Evolutionary conservation across 208 protist species (phyloP), one percentile per base, ranked within the genome.

Genomic region (Crithidia mellificae): DNA sequence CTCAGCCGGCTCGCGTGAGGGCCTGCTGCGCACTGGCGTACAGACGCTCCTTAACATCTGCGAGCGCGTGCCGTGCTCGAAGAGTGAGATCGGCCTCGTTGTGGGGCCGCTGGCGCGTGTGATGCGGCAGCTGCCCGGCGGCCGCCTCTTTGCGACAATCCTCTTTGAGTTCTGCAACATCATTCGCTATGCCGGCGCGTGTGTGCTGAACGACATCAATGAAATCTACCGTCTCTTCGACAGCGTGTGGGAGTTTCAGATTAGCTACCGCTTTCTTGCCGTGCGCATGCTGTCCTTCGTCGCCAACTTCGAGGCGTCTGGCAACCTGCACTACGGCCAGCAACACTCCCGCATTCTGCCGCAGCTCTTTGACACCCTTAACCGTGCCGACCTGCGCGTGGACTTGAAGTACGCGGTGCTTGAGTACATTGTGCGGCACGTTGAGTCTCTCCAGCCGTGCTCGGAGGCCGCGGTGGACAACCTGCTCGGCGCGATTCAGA

Each of bases 21-120:
- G 68, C 3, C 61, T 91, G 30, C 50, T 92, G 15, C 78, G 80
- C 6, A 80, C 84, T 7, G 69, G 72, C 25, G 63, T 92, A 14
- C 84, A 95, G 64, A 92, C 90, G 11, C 83, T 93, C 53, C 73
- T 93, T 2, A 86, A 83, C 56, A 95, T 95, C 61, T 86, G 74
- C 19, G 83, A 90, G 55, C 68, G 66, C 7, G 90, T 87, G 57
- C 81, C 83, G 15, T 90, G 71, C 64, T 84, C 90, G 32, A 82
- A 80, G 36, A 41, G 68, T 17, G 85, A 91, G 65, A 85, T 95
- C 43, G 52, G 44, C 22, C 57, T 88, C 34, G 79, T 92, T 7
- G 68, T 95, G 32, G 63, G 57, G 12, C 83, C 90, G 2, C 67
- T 95, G 24, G 77, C 84, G 25, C 80, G 83, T 34, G 79, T 85